Percentiles rank a stretch among this genome's conserved stretches.
These are phyloP conservation scores for Colletotrichum australisinense DNA, from an alignment of 2,329 filamentous ascomycete genomes.

Conservation along the genomic window DNA sequence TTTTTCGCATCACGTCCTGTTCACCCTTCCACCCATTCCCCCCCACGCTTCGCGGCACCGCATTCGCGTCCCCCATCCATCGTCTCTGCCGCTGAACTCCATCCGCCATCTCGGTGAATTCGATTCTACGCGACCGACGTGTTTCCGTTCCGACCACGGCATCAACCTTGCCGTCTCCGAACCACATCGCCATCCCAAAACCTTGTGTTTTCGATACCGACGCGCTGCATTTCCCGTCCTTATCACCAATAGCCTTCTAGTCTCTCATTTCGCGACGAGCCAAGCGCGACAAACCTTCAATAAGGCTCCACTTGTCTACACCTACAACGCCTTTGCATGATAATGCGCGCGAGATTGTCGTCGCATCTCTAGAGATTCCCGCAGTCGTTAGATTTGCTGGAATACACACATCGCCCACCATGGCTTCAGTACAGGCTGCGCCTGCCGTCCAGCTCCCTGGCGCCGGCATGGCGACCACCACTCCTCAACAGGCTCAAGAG, in stretches of 20 bases:
- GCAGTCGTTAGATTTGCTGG: slow-evolving; percentile 34
- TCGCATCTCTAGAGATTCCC: slow-evolving; percentile 35
- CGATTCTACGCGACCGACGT: slow-evolving; percentile 34
- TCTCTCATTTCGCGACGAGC: slow-evolving; percentile 37
- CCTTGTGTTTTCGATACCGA: slow-evolving; percentile 10
- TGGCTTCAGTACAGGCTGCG: slow-evolving; percentile 84
- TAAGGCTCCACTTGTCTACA: slow-evolving; percentile 29
- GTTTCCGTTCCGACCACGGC: slow-evolving; percentile 22
- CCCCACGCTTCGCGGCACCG: slow-evolving; percentile 37
- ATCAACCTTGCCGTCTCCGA: slow-evolving; percentile 23
- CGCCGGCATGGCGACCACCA: slow-evolving; percentile 73
- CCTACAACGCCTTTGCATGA: slow-evolving; percentile 23
- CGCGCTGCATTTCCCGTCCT: slow-evolving; percentile 32
- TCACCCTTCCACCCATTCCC: slow-evolving; percentile 41
- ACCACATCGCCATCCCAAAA: slow-evolving; percentile 17
- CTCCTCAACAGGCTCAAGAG: slow-evolving; percentile 82
- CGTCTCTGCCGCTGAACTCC: slow-evolving; percentile 25
- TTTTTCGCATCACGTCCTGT: slow-evolving; percentile 55
- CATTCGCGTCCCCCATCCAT: slow-evolving; percentile 21
- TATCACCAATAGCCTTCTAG: slow-evolving; percentile 31
- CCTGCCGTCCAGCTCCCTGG: slow-evolving; percentile 76
- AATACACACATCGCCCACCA: slow-evolving; percentile 47
- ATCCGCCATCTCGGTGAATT: slow-evolving; percentile 34
- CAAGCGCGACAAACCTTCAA: slow-evolving; percentile 32
- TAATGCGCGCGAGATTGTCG: slow-evolving; percentile 35